Percentiles rank a stretch among this genome's conserved stretches.
These are phyloP conservation scores for Plantago ovata DNA, from an alignment of 257 asterid species.

Conservation along the genomic window DNA sequence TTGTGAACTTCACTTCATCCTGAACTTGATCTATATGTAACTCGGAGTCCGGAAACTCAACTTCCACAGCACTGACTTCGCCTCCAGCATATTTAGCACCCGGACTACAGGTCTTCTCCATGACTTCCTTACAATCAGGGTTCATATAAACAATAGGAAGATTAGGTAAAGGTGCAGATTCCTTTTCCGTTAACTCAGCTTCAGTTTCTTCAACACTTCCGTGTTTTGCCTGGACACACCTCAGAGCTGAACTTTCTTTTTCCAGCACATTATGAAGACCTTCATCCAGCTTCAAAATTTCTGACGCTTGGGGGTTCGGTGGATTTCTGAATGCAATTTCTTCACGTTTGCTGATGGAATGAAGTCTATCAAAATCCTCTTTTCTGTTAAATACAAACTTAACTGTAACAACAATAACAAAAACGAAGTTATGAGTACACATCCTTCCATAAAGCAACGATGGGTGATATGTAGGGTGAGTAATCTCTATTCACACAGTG, in stretches of 20 bases:
- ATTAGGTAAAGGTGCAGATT: conserved; percentile 6
- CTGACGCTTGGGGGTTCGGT: conserved; percentile 24
- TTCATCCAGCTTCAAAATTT: conserved; percentile 28
- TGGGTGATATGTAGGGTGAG: conserved; percentile 2
- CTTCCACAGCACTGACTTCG: not conserved
- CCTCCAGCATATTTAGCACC: not conserved
- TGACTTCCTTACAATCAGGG: too few relatives aligned
- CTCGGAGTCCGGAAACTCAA: conserved; percentile 18
- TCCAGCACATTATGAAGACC: conserved; percentile 17
- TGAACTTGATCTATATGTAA: conserved; percentile 17
- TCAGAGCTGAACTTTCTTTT: conserved; percentile 23
- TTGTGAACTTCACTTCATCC: conserved; percentile 28
- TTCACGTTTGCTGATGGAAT: conserved; percentile 22
- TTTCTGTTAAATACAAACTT: conserved; percentile 62
- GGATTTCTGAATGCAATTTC: conserved; percentile 28
- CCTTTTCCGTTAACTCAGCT: conserved; percentile 4
- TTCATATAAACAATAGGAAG: conserved; percentile 5
- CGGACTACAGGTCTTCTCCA: too few relatives aligned
- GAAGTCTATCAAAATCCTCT: conserved; percentile 32
- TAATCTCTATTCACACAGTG: too few relatives aligned
- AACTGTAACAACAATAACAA: conserved; percentile 56
- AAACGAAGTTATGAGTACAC: conserved; percentile 27
- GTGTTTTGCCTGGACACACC: conserved; percentile 21
- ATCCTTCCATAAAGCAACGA: conserved; percentile 15
- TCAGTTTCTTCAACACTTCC: conserved; percentile 11